Percentiles rank a stretch among this genome's conserved stretches.
Evolutionary conservation across 2,329 filamentous ascomycete species (phyloP).

Genomic region (Bipolaris zeicola): DNA sequence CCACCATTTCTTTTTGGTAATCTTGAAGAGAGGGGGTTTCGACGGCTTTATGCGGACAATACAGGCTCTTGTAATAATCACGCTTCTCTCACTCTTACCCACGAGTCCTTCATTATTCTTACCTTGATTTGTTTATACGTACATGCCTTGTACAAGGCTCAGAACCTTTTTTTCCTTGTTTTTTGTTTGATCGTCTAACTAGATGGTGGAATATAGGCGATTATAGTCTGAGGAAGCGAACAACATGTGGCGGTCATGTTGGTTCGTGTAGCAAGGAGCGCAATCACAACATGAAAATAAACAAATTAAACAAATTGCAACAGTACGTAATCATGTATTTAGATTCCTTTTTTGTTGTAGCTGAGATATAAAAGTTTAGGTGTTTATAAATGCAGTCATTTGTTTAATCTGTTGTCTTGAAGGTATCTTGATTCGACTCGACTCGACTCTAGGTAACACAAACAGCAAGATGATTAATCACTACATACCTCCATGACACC

Average conservation of each 20-base stretch:
- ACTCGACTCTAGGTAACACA: no score
- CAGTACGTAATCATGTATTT: not conserved
- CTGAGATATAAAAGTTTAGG: not conserved
- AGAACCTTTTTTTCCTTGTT: not conserved
- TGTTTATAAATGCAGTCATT: not conserved
- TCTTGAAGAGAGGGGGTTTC: slow-evolving; percentile 1
- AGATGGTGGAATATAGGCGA: not conserved
- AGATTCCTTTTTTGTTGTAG: not conserved
- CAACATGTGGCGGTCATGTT: not conserved
- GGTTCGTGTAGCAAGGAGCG: not conserved
- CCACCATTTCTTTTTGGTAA: slow-evolving; percentile 1
- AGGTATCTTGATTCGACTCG: no score
- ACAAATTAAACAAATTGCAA: not conserved
- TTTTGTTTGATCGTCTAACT: not conserved
- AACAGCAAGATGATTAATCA: no score
- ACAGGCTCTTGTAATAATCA: slow-evolving; percentile 13
- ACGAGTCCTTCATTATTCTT: not conserved
- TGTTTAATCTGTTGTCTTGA: no score
- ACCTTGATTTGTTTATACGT: not conserved
- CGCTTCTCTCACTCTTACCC: slow-evolving; percentile 4
- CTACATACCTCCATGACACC: no score
- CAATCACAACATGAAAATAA: not conserved
- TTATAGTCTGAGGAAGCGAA: not conserved
- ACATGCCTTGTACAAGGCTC: not conserved
- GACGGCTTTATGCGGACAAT: slow-evolving; percentile 11